phyloP scores from a whole-genome alignment of 2,329 filamentous ascomycete genomes.

The Fusarium nisikadoi region DNA sequence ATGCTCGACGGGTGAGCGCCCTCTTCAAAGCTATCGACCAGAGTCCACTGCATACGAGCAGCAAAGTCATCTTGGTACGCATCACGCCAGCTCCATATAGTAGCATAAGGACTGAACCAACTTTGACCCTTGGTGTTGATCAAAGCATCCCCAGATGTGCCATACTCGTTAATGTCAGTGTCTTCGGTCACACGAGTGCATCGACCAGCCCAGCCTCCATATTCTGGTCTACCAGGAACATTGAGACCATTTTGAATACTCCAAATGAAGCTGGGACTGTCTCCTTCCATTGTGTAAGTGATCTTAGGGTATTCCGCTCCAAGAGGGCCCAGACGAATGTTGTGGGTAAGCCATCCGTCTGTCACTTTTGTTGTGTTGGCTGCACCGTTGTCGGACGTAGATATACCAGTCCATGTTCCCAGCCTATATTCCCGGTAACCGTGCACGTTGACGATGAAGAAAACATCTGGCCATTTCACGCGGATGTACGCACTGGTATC shows the following conservation, averaged over 20 bases:
- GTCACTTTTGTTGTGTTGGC: neutral
- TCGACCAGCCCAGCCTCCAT: slow-evolving; percentile 20
- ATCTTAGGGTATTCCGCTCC: slow-evolving; percentile 1
- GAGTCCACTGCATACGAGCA: slow-evolving; percentile 13
- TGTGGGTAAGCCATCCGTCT: slow-evolving; percentile 1
- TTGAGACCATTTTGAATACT: slow-evolving; percentile 12
- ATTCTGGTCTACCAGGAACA: neutral
- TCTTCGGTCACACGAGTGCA: slow-evolving; percentile 1
- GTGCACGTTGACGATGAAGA: slow-evolving; percentile 12
- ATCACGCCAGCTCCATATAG: slow-evolving; percentile 19
- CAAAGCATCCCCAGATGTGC: neutral
- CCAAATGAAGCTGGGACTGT: slow-evolving; percentile 11
- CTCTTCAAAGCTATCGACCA: neutral
- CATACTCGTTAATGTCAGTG: slow-evolving; percentile 10
- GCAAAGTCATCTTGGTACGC: slow-evolving; percentile 23
- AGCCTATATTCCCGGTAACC: neutral
- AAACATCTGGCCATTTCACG: slow-evolving; percentile 2
- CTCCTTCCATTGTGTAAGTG: slow-evolving; percentile 5
- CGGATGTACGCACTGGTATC: slow-evolving; percentile 2
- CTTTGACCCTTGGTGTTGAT: neutral
- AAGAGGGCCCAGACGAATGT: neutral
- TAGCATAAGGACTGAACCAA: slow-evolving; percentile 13
- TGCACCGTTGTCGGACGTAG: neutral
- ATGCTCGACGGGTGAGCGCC: slow-evolving; percentile 1
- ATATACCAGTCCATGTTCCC: slow-evolving; percentile 4